phyloP scores from a whole-genome alignment of 202 grass and related monocot genomes.

The Zizania palustris region DNA sequence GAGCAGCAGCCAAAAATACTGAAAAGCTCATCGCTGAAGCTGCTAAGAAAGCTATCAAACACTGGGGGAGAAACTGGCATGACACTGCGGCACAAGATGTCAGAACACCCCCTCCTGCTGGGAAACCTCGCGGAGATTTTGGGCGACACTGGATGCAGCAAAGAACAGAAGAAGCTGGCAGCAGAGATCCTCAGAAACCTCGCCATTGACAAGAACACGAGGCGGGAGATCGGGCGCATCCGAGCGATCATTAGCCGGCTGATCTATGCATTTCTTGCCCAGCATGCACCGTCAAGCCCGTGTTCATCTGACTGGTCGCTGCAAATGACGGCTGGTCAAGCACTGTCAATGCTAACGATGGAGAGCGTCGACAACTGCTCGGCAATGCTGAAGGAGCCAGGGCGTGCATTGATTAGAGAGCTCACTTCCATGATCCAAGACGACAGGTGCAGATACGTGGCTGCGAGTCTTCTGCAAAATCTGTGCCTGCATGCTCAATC shows the following conservation, averaged over 20 bases:
- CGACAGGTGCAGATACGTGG: background rate
- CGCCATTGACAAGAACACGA: background rate
- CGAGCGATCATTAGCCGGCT: background rate
- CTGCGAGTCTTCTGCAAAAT: slow-evolving; percentile 12
- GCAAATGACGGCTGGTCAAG: slow-evolving; percentile 8
- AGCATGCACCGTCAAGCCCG: background rate
- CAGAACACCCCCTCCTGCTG: slow-evolving; percentile 1
- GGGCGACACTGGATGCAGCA: background rate
- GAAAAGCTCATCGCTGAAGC: slow-evolving; percentile 5
- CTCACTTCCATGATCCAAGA: background rate
- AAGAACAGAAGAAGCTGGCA: background rate
- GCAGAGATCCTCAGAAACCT: slow-evolving; percentile 26
- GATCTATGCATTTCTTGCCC: slow-evolving; percentile 6
- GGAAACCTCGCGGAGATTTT: slow-evolving; percentile 21
- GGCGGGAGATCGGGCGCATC: slow-evolving; percentile 19
- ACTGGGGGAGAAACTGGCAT: background rate
- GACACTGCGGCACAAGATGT: slow-evolving; percentile 2
- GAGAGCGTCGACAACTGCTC: slow-evolving; percentile 1
- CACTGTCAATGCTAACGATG: slow-evolving; percentile 1
- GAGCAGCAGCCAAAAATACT: background rate
- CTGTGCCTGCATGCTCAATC: background rate
- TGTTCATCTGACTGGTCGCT: background rate
- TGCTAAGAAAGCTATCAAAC: slow-evolving; percentile 11
- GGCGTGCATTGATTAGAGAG: background rate
- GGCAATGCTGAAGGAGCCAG: background rate